Evolutionary conservation across 73 alveolate species (phyloP).

Genomic region (Symbiodinium natans): DNA sequence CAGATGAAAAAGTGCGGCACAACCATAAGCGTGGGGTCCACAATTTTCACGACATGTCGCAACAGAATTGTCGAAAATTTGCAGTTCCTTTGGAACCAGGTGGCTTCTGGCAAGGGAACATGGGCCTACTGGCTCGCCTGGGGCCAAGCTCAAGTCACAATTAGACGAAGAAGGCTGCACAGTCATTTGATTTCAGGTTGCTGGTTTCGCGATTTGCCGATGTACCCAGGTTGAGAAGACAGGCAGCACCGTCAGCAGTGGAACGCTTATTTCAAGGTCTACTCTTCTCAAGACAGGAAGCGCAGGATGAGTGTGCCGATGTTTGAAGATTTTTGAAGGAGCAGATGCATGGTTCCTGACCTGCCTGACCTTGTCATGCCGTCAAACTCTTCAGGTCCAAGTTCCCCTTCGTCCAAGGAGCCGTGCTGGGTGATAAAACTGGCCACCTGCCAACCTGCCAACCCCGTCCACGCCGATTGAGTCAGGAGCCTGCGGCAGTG

Average conservation of each 20-base stretch:
- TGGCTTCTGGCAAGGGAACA: not conserved
- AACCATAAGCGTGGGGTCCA: not conserved
- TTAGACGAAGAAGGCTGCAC: too few relatives aligned
- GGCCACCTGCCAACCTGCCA: too few relatives aligned
- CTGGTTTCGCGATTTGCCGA: too few relatives aligned
- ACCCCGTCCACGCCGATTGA: too few relatives aligned
- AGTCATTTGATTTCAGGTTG: too few relatives aligned
- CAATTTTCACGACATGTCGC: not conserved
- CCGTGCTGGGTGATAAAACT: not conserved
- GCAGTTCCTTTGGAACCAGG: too few relatives aligned
- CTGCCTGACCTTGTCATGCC: not conserved
- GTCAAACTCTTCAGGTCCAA: not conserved
- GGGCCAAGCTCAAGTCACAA: not conserved
- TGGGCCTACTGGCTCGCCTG: not conserved
- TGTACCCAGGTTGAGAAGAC: not conserved
- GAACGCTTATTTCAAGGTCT: too few relatives aligned
- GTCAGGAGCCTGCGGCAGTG: too few relatives aligned
- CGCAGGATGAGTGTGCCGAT: not conserved
- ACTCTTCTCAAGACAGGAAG: not conserved
- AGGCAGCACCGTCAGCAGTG: not conserved
- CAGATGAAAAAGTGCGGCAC: not conserved
- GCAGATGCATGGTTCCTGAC: not conserved
- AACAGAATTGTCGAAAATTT: too few relatives aligned
- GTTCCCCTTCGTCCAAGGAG: not conserved
- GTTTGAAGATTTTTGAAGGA: too few relatives aligned